phyloP scores from a whole-genome alignment of 73 alveolate genomes.

The Stentor roeselii region DNA sequence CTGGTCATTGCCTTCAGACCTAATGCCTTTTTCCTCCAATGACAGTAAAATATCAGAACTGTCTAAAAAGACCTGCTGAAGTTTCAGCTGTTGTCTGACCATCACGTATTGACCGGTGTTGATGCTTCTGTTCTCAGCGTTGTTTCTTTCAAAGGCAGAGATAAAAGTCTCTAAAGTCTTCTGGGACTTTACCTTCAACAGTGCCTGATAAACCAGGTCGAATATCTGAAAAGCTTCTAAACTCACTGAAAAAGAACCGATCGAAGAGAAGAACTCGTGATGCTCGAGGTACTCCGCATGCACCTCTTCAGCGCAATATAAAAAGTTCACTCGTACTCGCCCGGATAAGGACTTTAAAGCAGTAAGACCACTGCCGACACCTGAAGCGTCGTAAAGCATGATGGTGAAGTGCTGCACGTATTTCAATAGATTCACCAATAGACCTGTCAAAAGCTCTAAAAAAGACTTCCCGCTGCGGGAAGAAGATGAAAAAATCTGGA shows the following conservation, averaged over 20 bases:
- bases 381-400: neutral
- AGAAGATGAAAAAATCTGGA: neutral
- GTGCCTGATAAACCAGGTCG: neutral
- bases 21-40: slow-evolving; percentile 33
- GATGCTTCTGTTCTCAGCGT: slow-evolving; percentile 4
- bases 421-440: neutral
- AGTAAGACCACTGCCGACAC: neutral
- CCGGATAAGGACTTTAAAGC: neutral
- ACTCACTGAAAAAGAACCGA: neutral
- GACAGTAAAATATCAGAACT: slow-evolving; percentile 16
- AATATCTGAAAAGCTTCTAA: neutral
- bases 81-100: neutral
- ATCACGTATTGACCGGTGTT: neutral
- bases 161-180: neutral
- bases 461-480: neutral
- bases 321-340: neutral
- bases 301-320: neutral
- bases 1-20: slow-evolving; percentile 4
- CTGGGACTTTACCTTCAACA: slow-evolving; percentile 1
- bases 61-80: slow-evolving; percentile 10
- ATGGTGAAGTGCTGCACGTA: slow-evolving; percentile 3
- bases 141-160: slow-evolving; percentile 3
- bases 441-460: neutral
- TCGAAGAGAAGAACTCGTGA: neutral
- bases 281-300: neutral